These are phyloP conservation scores for Pulveroboletus sp. DNA, from an alignment of 768 basidiomycete species.

Conservation along the genomic window DNA sequence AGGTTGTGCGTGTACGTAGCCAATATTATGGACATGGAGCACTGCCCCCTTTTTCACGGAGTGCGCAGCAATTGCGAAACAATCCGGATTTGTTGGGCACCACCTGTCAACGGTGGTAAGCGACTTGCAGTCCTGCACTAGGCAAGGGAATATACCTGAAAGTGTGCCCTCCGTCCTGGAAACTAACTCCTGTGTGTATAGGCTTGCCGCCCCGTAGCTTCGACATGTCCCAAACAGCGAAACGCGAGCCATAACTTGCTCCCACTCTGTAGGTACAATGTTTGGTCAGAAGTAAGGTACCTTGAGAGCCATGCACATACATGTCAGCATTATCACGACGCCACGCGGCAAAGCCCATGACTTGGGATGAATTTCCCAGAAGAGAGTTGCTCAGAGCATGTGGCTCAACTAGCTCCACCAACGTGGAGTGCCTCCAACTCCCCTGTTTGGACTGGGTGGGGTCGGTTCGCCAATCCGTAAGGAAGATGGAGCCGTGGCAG, in stretches of 20 bases:
- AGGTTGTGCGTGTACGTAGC: constrained; percentile 61
- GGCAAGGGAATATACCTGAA: constrained; percentile 49
- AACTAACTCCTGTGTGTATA: constrained; percentile 52
- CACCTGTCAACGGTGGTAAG: constrained; percentile 45
- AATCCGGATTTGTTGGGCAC: constrained; percentile 71
- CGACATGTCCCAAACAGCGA: constrained; percentile 73
- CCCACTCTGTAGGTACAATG: constrained; percentile 50
- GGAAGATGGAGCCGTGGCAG: constrained; percentile 63
- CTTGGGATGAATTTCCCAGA: constrained; percentile 41
- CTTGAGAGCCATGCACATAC: constrained; percentile 40
- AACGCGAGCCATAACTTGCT: constrained; percentile 65
- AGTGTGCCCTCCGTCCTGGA: constrained; percentile 58
- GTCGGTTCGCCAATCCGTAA: constrained; percentile 82
- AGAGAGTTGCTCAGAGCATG: constrained; percentile 51
- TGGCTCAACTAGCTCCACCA: constrained; percentile 73
- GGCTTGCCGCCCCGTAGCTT: constrained; percentile 74
- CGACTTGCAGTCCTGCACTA: neutral
- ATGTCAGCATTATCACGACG: constrained; percentile 63
- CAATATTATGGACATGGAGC: constrained; percentile 64
- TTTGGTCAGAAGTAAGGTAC: neutral
- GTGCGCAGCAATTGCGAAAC: constrained; percentile 70
- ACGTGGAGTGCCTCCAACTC: constrained; percentile 56
- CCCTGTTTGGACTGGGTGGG: constrained; percentile 48
- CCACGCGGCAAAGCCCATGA: constrained; percentile 66
- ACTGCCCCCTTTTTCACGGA: constrained; percentile 57